A percentile compares a stretch with the other conserved stretches of the same genome.
Conservation (phyloP, 2,329 filamentous ascomycete species). For the Parastagonospora nodorum region DNA sequence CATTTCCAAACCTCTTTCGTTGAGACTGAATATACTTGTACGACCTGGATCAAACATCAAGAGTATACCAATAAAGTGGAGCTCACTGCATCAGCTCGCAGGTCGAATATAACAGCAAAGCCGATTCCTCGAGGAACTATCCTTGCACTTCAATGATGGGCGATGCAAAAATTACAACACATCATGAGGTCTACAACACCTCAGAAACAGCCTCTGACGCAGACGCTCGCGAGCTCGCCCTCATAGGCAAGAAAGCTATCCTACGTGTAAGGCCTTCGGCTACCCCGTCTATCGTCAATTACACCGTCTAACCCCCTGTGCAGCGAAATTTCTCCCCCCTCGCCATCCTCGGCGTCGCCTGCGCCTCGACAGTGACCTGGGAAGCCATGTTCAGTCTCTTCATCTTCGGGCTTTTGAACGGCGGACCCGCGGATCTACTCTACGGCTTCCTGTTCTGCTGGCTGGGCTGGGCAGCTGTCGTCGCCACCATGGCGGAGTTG, state of each 20-base stretch:
- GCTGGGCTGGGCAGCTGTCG: conserved; percentile 15
- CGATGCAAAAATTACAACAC: neutral
- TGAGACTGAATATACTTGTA: no score
- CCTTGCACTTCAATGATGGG: neutral
- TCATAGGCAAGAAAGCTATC: conserved; percentile 13
- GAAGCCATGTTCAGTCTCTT: conserved; percentile 19
- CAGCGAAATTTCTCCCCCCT: conserved; percentile 20
- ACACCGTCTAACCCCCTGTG: neutral
- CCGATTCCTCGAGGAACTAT: neutral
- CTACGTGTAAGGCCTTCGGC: conserved; percentile 10
- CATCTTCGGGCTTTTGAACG: conserved; percentile 22
- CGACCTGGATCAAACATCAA: no score
- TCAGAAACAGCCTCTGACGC: conserved; percentile 5
- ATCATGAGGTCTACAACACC: neutral
- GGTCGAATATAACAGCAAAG: neutral
- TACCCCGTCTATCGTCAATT: no score
- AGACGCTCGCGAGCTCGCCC: conserved; percentile 12
- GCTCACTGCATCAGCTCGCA: no score
- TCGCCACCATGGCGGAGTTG: conserved; percentile 21
- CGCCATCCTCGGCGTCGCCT: conserved; percentile 20
- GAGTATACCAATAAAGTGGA: no score
- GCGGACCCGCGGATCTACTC: conserved; percentile 15
- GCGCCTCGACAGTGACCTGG: conserved; percentile 22
- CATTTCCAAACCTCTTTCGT: no score
- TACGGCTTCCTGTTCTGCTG: conserved; percentile 24